Base-by-base conservation (phyloP, 2,329 filamentous ascomycete genomes). In the Pestalotiopsis sp. region DNA sequence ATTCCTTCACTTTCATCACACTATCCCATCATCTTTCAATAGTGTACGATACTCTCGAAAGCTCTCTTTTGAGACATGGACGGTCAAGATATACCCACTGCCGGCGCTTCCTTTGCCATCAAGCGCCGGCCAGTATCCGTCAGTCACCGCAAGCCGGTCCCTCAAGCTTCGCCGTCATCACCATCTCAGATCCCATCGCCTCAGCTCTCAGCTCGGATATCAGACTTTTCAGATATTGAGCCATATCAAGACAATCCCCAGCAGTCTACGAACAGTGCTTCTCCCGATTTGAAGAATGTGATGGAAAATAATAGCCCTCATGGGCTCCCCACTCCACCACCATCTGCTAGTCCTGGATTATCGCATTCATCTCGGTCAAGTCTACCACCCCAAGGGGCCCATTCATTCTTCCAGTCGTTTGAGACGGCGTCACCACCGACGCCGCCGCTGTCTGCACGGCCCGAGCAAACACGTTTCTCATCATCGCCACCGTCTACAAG, bases 321-420 rank as follows among this genome's bases (percentile, higher is more conserved):
- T 31, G 61, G 38, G 7, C 39, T 64, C 17, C 61, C 61, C n/a
- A 64, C 36, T 64, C 61, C 61, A 13, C 61, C 61, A 4, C 61
- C 61, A 25, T 64, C 61, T 5, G 41, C 39, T 7, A 49, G 17
- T 39, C 13, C n/a, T 20, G 12, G 17, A 39, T 20, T n/a, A 36
- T 36, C 36, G 13, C 59, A n/a, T 25, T 36, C 45, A 17, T 52
- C 17, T 2, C 36, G 17, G 31, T 17, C 59, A 39, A 61, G 25
- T 7, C 27, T 23, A 20, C 17, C 13, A 36, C n/a, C 20, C 4
- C 17, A 11, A 11, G 27, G 17, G 7, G 13, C 20, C 11, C 36
- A 14, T 11, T 31, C 38, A 12, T 36, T 39, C 31, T 36, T 36
- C 4, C 27, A 14, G 25, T 14, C 59, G 25, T 27, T 11, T 17